Conservation (phyloP, 176 grass and related monocot genomes). For the Cenchrus fungigraminus region DNA sequence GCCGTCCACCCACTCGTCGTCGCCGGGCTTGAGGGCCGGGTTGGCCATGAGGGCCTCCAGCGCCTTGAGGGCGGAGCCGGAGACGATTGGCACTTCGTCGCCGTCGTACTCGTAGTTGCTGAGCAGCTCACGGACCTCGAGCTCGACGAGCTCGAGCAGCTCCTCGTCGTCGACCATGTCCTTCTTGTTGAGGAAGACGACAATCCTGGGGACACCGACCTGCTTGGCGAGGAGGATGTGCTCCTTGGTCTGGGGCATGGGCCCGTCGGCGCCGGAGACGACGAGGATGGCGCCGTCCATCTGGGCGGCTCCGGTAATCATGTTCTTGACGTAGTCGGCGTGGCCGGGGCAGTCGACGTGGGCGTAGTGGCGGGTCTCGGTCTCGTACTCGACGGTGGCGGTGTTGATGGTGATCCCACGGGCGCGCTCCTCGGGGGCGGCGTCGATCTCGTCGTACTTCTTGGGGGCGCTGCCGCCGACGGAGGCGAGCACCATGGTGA, state of each 20-base stretch:
- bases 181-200: constrained; percentile 99
- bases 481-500: constrained; percentile 94
- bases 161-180: constrained; percentile 99
- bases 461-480: constrained; percentile 81
- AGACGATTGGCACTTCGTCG: constrained; percentile 71
- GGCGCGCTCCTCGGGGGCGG: constrained; percentile 92
- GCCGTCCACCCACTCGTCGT: constrained; percentile 81
- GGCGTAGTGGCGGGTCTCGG: constrained; percentile 87
- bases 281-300: constrained; percentile 99
- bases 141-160: constrained; percentile 92
- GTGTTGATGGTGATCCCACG: constrained; percentile 99
- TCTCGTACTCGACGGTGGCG: constrained; percentile 99
- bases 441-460: constrained; percentile 99
- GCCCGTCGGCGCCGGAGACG: constrained; percentile 88
- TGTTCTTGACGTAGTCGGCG: constrained; percentile 98
- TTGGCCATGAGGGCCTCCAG: constrained; percentile 95
- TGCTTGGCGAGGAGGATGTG: constrained; percentile 99
- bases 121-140: constrained; percentile 93
- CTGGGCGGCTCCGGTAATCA: constrained; percentile 95
- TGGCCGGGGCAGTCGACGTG: constrained; percentile 97
- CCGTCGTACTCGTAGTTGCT: constrained; percentile 78
- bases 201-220: constrained; percentile 90
- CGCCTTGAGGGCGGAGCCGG: constrained; percentile 81
- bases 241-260: constrained; percentile 99
- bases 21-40: constrained; percentile 67